Evolutionary conservation across 2,329 filamentous ascomycete genomes (phyloP), one percentile per base, ranked within the genome.

Genomic region (Huntiella moniliformis): DNA sequence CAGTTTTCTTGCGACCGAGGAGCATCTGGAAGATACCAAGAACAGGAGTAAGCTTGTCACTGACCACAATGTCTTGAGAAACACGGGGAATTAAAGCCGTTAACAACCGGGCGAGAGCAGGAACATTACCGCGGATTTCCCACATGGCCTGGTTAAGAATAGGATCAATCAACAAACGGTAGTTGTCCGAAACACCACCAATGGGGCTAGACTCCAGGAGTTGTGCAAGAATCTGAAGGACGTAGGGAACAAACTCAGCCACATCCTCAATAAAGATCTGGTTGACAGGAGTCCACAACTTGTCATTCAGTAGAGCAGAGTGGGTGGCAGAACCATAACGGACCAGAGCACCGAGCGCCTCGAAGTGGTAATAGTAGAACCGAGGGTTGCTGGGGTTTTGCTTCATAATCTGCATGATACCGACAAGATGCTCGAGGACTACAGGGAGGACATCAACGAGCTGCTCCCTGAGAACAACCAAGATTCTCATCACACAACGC

Each of bases 321-420:
- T 83, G 74, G 3, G 70, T 68, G 2, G 62, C 51, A 65, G 79
- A 57, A 69, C 83, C 63, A 70, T 78, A 68, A 71, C 63, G 60
- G 16, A 96, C 82, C 41, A 98, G 70, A 12, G 91, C 88, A 32
- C 91, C 91, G 39, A 98, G 67, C 3, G 85, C 83, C 65, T 98
- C 91, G 52, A 98, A 98, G 59, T 94, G 85, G 61, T 88, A 98
- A 67, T 98, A 98, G 64, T 95, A 95, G 65, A 98, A 98, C 10
- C 85, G 76, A 2, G 91, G 91, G 62, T 98, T 98, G 65, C 87
- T 95, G 0, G 91, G 91, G 61, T 98, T 98, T 54, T 81, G 74
- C 57, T 86, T 81, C 61, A 96, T 96, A 53, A 93, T 79, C 56
- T 82, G 81, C 42, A 87, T 94, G 55, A 98, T 95, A 51, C 73